phyloP scores from a whole-genome alignment of 1,284 basidiomycete genomes.

The Flammula alnicola region DNA sequence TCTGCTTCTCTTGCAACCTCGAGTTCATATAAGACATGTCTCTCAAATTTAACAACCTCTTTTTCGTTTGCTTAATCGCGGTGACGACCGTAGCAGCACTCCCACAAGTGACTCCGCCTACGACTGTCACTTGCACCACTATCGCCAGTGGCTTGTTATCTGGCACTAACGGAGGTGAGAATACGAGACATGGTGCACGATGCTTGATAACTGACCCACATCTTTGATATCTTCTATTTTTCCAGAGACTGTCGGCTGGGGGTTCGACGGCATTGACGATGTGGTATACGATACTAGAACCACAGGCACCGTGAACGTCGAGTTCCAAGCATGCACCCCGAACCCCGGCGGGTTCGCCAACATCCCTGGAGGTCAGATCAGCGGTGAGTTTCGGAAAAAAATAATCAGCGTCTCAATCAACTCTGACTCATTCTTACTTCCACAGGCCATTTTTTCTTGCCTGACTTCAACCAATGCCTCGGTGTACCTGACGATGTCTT shows the following conservation, averaged over 20 bases:
- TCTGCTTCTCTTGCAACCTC: not conserved
- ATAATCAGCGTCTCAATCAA: not conserved
- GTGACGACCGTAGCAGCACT: not conserved
- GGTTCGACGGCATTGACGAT: constrained; percentile 8
- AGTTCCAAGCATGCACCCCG: constrained; percentile 11
- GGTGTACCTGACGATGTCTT: constrained; percentile 10
- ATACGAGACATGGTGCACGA: not conserved
- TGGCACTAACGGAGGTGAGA: constrained; percentile 6
- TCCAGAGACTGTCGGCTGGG: constrained; percentile 7
- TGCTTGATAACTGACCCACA: not conserved
- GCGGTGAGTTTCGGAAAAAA: not conserved
- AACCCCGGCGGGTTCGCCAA: constrained; percentile 10
- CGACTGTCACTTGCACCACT: constrained; percentile 3
- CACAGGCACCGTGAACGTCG: constrained; percentile 3
- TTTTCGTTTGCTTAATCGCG: constrained; percentile 2
- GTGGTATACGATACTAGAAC: constrained; percentile 8
- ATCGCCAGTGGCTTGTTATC: constrained; percentile 7
- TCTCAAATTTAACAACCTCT: not conserved
- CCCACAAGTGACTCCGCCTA: constrained; percentile 5
- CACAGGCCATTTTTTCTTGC: constrained; percentile 4
- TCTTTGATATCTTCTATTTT: not conserved
- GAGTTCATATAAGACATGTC: not conserved
- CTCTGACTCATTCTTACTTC: not conserved
- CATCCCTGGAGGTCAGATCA: constrained; percentile 8
- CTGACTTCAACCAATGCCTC: constrained; percentile 9